Percentiles rank a stretch among this genome's conserved stretches.
These are phyloP conservation scores for Auxenochlorella protothecoides DNA, from an alignment of 139 green algal species.

Conservation along the genomic window DNA sequence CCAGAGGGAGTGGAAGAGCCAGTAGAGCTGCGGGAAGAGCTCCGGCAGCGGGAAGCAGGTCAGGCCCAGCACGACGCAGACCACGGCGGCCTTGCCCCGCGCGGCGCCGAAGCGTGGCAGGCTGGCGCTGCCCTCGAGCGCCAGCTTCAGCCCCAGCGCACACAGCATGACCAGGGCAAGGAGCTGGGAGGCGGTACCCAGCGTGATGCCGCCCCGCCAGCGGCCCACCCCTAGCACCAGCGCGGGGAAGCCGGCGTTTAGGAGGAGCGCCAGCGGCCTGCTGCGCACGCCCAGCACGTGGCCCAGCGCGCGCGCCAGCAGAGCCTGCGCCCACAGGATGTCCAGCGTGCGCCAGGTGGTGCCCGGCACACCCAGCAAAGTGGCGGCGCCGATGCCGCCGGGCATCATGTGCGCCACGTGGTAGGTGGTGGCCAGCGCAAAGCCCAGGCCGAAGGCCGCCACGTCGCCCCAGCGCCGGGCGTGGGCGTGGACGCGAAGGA, in stretches of 20 bases:
- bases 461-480: slow-evolving; percentile 7
- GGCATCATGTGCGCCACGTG: slow-evolving; percentile 2
- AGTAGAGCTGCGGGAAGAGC: slow-evolving; percentile 21
- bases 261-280: neutral
- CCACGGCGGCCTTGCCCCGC: slow-evolving; percentile 4
- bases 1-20: slow-evolving; percentile 32
- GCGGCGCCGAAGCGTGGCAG: slow-evolving; percentile 8
- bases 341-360: slow-evolving; percentile 18
- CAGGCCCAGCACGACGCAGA: slow-evolving; percentile 11
- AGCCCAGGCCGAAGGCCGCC: slow-evolving; percentile 8
- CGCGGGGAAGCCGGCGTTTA: neutral
- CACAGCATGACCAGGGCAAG: slow-evolving; percentile 14
- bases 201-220: neutral
- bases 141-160: slow-evolving; percentile 9
- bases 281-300: slow-evolving; percentile 11
- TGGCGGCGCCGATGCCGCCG: slow-evolving; percentile 6
- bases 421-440: slow-evolving; percentile 7
- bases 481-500: slow-evolving; percentile 5
- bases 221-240: neutral
- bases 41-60: slow-evolving; percentile 13
- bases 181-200: neutral
- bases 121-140: slow-evolving; percentile 9
- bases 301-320: slow-evolving; percentile 19
- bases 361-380: slow-evolving; percentile 11
- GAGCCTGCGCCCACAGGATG: slow-evolving; percentile 15